Evolutionary conservation across 176 grass and related monocot species (phyloP).

Genomic region (Urochloa ruziziensis): DNA sequence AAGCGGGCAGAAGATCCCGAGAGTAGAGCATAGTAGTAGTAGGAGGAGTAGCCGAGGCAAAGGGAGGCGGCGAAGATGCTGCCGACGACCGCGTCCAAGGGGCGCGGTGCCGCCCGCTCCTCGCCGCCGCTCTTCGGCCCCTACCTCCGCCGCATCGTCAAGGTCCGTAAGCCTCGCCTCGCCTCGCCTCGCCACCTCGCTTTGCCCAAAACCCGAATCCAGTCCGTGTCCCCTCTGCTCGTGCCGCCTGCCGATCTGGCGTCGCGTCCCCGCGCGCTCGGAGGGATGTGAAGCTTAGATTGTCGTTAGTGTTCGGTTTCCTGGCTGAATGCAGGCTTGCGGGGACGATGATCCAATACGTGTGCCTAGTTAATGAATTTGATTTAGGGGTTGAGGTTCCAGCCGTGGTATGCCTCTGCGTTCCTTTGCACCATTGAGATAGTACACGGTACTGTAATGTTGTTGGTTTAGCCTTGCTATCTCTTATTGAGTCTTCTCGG

Average conservation of each 20-base stretch:
- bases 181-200: background rate
- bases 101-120: conserved; percentile 45
- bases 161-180: conserved; percentile 38
- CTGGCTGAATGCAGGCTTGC: background rate
- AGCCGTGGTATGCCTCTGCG: no score
- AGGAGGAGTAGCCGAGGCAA: background rate
- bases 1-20: conserved; percentile 19
- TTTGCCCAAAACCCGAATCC: background rate
- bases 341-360: background rate
- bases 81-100: conserved; percentile 83
- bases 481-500: background rate
- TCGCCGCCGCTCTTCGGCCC: conserved; percentile 69
- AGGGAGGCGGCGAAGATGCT: conserved; percentile 50
- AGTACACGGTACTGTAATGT: background rate
- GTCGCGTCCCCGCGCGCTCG: background rate
- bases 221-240: background rate
- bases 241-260: background rate
- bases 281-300: background rate
- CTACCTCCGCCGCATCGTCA: conserved; percentile 92
- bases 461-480: background rate
- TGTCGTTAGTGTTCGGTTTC: background rate
- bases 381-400: background rate
- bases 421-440: background rate
- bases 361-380: background rate
- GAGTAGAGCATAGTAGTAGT: background rate